Conservation (phyloP, 2,329 filamentous ascomycete species). For the Fusarium sp. region DNA sequence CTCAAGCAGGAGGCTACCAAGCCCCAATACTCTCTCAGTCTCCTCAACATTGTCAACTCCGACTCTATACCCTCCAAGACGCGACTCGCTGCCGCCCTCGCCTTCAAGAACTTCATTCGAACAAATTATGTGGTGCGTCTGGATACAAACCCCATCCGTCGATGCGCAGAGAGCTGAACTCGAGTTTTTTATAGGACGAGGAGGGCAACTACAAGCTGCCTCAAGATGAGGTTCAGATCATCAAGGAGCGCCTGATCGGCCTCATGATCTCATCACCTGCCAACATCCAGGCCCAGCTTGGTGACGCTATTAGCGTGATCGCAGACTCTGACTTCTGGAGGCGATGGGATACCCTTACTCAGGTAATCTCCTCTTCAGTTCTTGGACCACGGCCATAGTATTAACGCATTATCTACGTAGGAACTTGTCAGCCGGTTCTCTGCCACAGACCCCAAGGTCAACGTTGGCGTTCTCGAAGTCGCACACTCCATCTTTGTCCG, state of each 20-base stretch:
- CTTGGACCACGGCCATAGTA: neutral
- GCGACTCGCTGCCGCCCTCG: slow-evolving; percentile 87
- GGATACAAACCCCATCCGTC: slow-evolving; percentile 8
- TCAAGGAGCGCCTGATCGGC: slow-evolving; percentile 95
- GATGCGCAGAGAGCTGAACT: slow-evolving; percentile 34
- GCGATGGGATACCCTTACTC: slow-evolving; percentile 94
- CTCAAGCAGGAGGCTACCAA: slow-evolving; percentile 84
- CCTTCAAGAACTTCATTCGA: slow-evolving; percentile 99
- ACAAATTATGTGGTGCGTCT: slow-evolving; percentile 84
- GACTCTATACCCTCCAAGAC: slow-evolving; percentile 79
- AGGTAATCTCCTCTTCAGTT: slow-evolving; percentile 60
- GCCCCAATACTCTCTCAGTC: slow-evolving; percentile 86
- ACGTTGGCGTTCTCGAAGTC: slow-evolving; percentile 94
- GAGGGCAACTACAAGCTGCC: slow-evolving; percentile 94
- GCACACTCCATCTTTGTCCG: slow-evolving; percentile 98
- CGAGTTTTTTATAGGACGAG: slow-evolving; percentile 73
- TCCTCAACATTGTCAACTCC: slow-evolving; percentile 91
- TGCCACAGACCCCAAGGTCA: slow-evolving; percentile 82
- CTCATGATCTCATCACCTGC: slow-evolving; percentile 94
- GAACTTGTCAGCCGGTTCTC: slow-evolving; percentile 92
- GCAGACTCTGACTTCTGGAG: slow-evolving; percentile 98
- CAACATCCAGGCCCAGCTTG: slow-evolving; percentile 91
- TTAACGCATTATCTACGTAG: slow-evolving; percentile 51
- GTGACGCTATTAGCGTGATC: slow-evolving; percentile 96
- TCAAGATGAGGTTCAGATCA: slow-evolving; percentile 83